A percentile compares a stretch with the other conserved stretches of the same genome.
Evolutionary conservation across 345 rosid species (phyloP).

Genomic region (Excoecaria cochinchinensis): DNA sequence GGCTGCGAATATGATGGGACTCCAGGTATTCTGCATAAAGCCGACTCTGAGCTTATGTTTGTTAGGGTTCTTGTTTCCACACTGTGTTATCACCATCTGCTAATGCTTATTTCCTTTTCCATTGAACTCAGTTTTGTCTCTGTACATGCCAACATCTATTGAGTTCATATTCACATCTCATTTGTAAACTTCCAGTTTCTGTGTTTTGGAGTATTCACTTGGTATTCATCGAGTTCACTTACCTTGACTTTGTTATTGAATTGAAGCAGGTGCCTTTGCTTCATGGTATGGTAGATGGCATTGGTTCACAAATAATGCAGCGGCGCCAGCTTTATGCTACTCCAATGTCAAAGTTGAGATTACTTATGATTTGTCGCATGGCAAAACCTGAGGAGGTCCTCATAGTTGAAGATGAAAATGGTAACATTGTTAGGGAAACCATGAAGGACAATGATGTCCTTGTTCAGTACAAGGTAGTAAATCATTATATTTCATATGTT

Average conservation of each 20-base stretch:
- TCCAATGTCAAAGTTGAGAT: constrained; percentile 87
- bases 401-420: constrained; percentile 99
- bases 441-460: constrained; percentile 99
- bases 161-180: not conserved
- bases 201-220: not conserved
- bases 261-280: constrained; percentile 62
- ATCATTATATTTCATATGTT: not conserved
- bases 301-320: constrained; percentile 71
- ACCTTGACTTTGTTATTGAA: constrained; percentile 16
- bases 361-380: constrained; percentile 97
- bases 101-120: not conserved
- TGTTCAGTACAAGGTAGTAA: constrained; percentile 88
- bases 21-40: constrained; percentile 52
- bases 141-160: not conserved
- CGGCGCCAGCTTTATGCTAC: constrained; percentile 84
- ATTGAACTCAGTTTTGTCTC: not conserved
- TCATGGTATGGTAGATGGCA: constrained; percentile 82
- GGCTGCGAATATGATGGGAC: constrained; percentile 66
- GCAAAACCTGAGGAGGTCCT: constrained; percentile 99
- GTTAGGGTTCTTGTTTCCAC: not conserved
- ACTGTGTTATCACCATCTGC: not conserved
- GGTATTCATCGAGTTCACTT: constrained; percentile 17
- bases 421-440: constrained; percentile 97
- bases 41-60: not conserved
- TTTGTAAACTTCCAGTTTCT: not conserved